A percentile compares a stretch with the other conserved stretches of the same genome.
These are phyloP conservation scores for Lentinula sp. DNA, from an alignment of 768 basidiomycete species.

Conservation along the genomic window DNA sequence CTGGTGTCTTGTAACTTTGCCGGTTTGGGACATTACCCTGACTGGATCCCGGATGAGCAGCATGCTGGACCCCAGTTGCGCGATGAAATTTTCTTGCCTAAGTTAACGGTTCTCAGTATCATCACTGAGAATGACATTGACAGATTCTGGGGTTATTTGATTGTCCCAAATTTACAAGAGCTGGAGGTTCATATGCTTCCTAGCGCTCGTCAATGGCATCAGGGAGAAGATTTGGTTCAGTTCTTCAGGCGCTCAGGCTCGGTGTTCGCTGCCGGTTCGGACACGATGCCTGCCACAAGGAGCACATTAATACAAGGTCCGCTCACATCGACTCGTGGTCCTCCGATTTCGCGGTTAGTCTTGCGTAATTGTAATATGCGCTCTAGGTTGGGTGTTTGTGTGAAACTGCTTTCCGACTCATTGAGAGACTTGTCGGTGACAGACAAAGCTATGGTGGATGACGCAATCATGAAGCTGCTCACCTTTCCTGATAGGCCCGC, in stretches of 20 bases:
- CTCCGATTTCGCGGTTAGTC: neutral
- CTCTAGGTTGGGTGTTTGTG: neutral
- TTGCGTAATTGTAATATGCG: neutral
- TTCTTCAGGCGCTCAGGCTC: neutral
- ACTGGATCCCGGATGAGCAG: neutral
- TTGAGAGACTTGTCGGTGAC: neutral
- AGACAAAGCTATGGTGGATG: neutral
- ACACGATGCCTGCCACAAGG: neutral
- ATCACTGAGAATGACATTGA: neutral
- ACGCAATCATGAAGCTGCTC: neutral
- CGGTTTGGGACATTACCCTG: neutral
- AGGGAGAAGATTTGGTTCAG: neutral
- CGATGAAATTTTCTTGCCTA: neutral
- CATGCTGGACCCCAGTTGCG: neutral
- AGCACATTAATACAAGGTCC: neutral
- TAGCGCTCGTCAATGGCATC: conserved; percentile 1
- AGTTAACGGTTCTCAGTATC: neutral
- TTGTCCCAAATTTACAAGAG: neutral
- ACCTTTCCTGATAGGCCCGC: neutral
- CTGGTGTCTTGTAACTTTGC: neutral
- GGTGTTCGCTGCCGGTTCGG: neutral
- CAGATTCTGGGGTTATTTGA: neutral
- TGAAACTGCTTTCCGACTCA: neutral
- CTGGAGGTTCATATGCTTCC: neutral
- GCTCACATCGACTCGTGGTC: neutral